Base-by-base conservation (phyloP, 78 protist genomes). In the Paratrimastix pyriformis region DNA sequence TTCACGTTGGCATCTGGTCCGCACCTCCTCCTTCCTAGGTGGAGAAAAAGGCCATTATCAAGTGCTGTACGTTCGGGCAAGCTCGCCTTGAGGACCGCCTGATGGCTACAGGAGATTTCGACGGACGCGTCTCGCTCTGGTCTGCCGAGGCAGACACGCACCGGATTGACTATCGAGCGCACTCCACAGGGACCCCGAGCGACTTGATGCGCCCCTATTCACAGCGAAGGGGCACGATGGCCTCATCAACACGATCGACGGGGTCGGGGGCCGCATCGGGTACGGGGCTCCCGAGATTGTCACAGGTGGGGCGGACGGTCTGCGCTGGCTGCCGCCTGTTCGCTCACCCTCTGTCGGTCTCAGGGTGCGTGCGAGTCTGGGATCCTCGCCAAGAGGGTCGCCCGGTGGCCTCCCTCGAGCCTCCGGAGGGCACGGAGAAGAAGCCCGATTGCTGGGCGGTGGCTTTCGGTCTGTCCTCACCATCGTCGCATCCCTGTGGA, bases 221-320 rank as follows among this genome's bases (percentile, higher is more conserved):
- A 0, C 38, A 6, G 74, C 8, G n/a, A 55, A 55, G 39, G 82
- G 83, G 33, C 88, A 86, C 44, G 42, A 37, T 18, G 24, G 33
- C 11, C 60, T 89, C 39, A 52, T 89, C 64, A 79, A 89, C 69
- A 21, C 57, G 13, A 76, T 89, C 69, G 88, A 86, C 50, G 89
- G 89, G 1, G 39, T 54, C 46, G 89, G 86, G 5, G 85, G 83
- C 13, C 30, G 69, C 15, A 9, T 38, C 5, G 85, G 85, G 13
- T 48, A 42, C 0, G 91, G 93, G 0, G 87, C 93, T 29, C 86
- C 93, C 0, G 93, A 89, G 45, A 45, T 89, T 11, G 87, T 58
- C 5, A 84, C 91, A 0, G 79, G 86, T 39, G 74, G 86, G 2
- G 58, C 83, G 18, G 93, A 89, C 40, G 93, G 90, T 6, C 0